Evolutionary conservation across 108 stramenopile genomes (phyloP).

Genomic region (Fragilaria radians): DNA sequence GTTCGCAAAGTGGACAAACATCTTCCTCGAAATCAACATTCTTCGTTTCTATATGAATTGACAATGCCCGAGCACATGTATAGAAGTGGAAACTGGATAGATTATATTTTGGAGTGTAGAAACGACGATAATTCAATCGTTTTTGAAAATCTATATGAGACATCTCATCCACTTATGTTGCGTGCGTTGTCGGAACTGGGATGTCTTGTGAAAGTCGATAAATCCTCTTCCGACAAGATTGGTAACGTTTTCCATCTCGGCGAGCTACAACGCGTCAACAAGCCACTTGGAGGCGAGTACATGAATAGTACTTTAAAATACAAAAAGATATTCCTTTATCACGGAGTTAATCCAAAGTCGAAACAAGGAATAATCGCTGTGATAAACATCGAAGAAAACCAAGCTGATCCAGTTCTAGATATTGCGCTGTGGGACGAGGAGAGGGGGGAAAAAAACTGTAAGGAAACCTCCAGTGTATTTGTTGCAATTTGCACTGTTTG

Average conservation of each 20-base stretch:
- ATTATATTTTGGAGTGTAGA: constrained; percentile 31
- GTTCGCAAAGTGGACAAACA: constrained; percentile 71
- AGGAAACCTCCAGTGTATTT: constrained; percentile 12
- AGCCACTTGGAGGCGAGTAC: constrained; percentile 58
- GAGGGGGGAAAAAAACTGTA: constrained; percentile 10
- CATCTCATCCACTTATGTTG: constrained; percentile 63
- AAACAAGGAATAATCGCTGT: constrained; percentile 71
- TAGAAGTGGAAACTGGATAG: constrained; percentile 52
- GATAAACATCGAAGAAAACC: constrained; percentile 36
- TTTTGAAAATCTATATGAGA: constrained; percentile 15
- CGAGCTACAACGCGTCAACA: constrained; percentile 52
- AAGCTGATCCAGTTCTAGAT: constrained; percentile 8
- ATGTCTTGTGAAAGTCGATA: constrained; percentile 55
- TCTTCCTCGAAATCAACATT: constrained; percentile 78
- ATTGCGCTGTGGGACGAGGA: neutral
- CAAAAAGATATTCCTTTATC: constrained; percentile 75
- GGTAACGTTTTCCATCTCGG: constrained; percentile 45
- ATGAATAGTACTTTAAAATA: constrained; percentile 54
- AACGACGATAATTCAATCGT: constrained; percentile 16
- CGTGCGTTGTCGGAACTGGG: constrained; percentile 80
- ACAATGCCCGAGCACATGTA: constrained; percentile 76
- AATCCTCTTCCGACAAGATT: constrained; percentile 19
- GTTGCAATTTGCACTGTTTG: constrained; percentile 57
- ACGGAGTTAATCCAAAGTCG: constrained; percentile 52
- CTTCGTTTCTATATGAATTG: constrained; percentile 81